Conservation (phyloP, 176 grass and related monocot genomes). For the Otatea glauca region DNA sequence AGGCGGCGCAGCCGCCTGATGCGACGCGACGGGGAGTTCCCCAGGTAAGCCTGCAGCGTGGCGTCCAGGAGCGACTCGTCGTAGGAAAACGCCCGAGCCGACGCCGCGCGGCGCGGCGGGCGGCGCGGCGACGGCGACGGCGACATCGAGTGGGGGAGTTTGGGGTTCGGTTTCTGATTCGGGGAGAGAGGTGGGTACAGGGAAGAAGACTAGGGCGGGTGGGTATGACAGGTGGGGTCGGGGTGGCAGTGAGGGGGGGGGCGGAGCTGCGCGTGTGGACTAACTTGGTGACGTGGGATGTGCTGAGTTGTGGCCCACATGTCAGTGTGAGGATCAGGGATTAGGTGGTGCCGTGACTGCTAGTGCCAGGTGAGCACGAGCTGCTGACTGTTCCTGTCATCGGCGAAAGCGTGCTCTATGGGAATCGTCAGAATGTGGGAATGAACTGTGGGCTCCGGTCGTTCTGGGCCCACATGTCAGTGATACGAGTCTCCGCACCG, state of each 20-base stretch:
- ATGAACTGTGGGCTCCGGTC: neutral
- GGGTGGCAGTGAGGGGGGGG: neutral
- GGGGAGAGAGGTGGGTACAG: neutral
- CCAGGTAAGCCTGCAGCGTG: constrained; percentile 66
- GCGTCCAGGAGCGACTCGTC: constrained; percentile 79
- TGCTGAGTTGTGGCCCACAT: neutral
- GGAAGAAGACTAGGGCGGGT: neutral
- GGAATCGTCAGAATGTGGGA: too few species aligned
- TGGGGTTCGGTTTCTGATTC: neutral
- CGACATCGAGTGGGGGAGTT: neutral
- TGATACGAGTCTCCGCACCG: too few species aligned
- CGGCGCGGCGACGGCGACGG: constrained; percentile 23
- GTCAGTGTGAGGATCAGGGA: neutral
- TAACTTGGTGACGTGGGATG: neutral
- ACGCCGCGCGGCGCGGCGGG: constrained; percentile 44
- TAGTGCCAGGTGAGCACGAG: neutral
- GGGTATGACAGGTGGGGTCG: neutral
- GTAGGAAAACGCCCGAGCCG: constrained; percentile 52
- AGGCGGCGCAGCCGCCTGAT: constrained; percentile 56
- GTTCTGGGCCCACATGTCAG: neutral
- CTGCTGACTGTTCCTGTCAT: too few species aligned
- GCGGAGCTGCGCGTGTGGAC: neutral
- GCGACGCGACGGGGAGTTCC: constrained; percentile 49
- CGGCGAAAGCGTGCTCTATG: too few species aligned
- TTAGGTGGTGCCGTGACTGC: neutral